phyloP scores from a whole-genome alignment of 345 rosid genomes.

The Alliaria petiolata region DNA sequence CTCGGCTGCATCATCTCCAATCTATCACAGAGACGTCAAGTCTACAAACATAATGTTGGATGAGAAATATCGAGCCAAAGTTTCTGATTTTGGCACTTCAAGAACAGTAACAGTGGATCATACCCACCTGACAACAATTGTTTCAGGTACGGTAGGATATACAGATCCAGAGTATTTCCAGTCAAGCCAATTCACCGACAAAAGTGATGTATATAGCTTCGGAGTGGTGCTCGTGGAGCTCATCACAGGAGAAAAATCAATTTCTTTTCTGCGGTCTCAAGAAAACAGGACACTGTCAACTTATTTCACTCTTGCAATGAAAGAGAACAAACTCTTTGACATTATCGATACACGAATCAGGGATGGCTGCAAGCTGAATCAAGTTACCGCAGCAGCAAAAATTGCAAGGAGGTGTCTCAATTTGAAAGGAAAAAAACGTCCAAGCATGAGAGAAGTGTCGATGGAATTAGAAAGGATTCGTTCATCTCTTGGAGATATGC shows the following conservation, averaged over 20 bases:
- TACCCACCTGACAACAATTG: neutral
- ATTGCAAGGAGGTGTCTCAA: neutral
- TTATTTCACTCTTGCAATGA: neutral
- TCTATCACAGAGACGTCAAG: neutral
- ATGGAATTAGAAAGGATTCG: no score
- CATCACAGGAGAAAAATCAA: neutral
- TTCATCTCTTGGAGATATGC: neutral
- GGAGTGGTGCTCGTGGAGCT: neutral
- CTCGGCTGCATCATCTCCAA: neutral
- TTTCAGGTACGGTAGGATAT: neutral
- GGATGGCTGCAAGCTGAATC: no score
- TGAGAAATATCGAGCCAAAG: neutral
- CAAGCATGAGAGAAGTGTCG: neutral
- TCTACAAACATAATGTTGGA: neutral
- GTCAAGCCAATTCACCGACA: neutral
- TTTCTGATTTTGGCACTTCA: neutral
- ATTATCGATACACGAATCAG: neutral
- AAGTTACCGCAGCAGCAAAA: no score
- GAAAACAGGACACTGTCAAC: conserved; percentile 13
- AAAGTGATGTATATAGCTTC: neutral
- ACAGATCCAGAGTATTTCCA: neutral
- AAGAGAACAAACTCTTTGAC: neutral
- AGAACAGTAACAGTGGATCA: neutral
- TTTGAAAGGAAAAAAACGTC: neutral
- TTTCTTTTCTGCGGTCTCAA: neutral